Conservation (phyloP, 1,284 basidiomycete species). For the Malassezia restricta region DNA sequence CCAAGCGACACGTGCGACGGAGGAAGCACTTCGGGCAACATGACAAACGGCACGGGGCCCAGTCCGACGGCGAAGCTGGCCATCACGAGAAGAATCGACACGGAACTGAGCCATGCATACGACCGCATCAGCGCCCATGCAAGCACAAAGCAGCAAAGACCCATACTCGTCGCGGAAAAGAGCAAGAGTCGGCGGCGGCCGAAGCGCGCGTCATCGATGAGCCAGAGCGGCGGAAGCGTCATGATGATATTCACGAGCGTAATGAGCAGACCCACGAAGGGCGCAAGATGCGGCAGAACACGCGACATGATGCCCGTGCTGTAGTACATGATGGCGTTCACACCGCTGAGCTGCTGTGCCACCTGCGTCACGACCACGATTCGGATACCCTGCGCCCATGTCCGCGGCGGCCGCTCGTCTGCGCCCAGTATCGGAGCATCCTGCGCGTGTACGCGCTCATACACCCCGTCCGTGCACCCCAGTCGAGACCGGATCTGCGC, state of each 20-base stretch:
- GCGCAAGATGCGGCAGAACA: constrained; percentile 24
- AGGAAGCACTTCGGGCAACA: constrained; percentile 82
- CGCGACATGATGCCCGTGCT: constrained; percentile 34
- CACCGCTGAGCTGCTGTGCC: constrained; percentile 38
- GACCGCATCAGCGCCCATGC: constrained; percentile 47
- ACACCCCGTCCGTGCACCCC: constrained; percentile 14
- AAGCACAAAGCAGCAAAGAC: constrained; percentile 58
- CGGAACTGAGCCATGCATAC: constrained; percentile 52
- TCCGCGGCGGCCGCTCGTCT: not conserved
- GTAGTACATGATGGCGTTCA: constrained; percentile 42
- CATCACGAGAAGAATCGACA: constrained; percentile 70
- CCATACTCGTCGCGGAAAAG: constrained; percentile 52
- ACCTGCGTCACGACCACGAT: constrained; percentile 35
- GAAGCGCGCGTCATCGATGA: constrained; percentile 56
- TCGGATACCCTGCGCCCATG: constrained; percentile 19
- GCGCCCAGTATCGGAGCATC: not conserved
- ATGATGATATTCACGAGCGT: constrained; percentile 57
- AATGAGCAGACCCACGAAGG: constrained; percentile 31
- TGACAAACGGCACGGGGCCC: constrained; percentile 82
- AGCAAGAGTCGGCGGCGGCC: constrained; percentile 48
- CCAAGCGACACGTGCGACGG: constrained; percentile 66
- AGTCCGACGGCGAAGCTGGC: constrained; percentile 79
- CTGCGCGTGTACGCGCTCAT: not conserved
- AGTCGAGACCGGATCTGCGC: constrained; percentile 17
- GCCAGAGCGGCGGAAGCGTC: constrained; percentile 68